These are phyloP conservation scores for Syzygium jambos DNA, from an alignment of 345 rosid genomes.

Conservation along the genomic window DNA sequence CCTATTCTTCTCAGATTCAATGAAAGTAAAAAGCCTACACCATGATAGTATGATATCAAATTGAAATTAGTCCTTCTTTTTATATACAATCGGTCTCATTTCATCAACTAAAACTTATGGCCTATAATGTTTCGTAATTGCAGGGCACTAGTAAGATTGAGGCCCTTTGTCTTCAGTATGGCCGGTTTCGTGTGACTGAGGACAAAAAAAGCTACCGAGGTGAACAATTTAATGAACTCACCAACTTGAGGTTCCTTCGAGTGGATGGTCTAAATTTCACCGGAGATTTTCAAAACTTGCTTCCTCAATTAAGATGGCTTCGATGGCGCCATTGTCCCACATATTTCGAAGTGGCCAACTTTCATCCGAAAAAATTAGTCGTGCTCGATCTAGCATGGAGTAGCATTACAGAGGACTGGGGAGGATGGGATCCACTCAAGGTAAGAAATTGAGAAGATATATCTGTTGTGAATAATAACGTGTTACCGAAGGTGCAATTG, in stretches of 20 bases:
- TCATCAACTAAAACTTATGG: not conserved
- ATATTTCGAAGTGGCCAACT: not conserved
- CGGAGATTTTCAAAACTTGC: not conserved
- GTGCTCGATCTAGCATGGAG: accelerated
- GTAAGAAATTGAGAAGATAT: not conserved
- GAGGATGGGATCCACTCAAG: not conserved
- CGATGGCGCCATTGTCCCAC: accelerated
- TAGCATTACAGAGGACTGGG: accelerated
- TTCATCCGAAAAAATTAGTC: not conserved
- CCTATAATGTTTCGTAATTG: not conserved
- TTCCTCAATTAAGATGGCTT: not conserved
- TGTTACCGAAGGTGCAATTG: not conserved
- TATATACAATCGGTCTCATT: not conserved
- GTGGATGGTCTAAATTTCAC: accelerated
- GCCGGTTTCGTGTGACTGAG: no score
- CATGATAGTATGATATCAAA: not conserved
- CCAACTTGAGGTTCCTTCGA: not conserved
- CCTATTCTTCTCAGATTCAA: no score
- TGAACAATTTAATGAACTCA: not conserved
- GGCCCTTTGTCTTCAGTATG: no score
- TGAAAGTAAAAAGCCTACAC: not conserved
- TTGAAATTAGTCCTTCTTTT: not conserved
- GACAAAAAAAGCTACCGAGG: accelerated
- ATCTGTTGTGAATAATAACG: no score
- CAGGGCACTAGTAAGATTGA: not conserved